These are phyloP conservation scores for Oryza nivara DNA, from an alignment of 176 grass and related monocot genomes.

Conservation along the genomic window DNA sequence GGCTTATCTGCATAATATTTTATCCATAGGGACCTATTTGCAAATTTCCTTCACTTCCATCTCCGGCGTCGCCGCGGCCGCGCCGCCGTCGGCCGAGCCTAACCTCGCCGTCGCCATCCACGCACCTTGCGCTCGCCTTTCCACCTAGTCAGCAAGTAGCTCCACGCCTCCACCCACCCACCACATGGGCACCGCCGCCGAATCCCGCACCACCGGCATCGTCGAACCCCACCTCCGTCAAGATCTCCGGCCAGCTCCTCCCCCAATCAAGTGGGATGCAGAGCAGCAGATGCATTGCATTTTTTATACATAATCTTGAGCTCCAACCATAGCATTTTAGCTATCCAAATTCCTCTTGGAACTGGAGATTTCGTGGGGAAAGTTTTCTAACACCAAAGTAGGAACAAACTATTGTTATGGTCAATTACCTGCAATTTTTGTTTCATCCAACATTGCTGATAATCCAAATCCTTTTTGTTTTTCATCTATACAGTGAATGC, in stretches of 20 bases:
- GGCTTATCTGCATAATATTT: background rate
- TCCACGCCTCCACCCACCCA: background rate
- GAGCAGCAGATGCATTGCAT: background rate
- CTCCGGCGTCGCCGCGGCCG: background rate
- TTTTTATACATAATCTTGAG: no score
- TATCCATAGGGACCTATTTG: background rate
- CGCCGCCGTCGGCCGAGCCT: background rate
- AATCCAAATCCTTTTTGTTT: background rate
- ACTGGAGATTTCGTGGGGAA: background rate
- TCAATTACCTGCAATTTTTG: slow-evolving; percentile 29
- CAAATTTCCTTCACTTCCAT: background rate
- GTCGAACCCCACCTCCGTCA: background rate
- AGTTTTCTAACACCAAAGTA: background rate
- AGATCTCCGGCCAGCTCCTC: background rate
- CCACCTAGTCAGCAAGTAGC: background rate
- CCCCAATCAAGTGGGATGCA: background rate
- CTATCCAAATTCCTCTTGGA: background rate
- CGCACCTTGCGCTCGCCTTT: no score
- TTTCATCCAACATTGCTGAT: slow-evolving; percentile 9
- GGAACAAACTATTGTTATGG: background rate
- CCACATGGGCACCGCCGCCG: background rate
- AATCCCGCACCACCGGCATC: background rate
- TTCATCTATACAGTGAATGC: slow-evolving; percentile 64
- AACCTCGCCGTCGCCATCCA: background rate
- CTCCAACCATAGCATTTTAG: background rate